Evolutionary conservation across 768 basidiomycete genomes (phyloP).

Genomic region (Phylloporus sp.): DNA sequence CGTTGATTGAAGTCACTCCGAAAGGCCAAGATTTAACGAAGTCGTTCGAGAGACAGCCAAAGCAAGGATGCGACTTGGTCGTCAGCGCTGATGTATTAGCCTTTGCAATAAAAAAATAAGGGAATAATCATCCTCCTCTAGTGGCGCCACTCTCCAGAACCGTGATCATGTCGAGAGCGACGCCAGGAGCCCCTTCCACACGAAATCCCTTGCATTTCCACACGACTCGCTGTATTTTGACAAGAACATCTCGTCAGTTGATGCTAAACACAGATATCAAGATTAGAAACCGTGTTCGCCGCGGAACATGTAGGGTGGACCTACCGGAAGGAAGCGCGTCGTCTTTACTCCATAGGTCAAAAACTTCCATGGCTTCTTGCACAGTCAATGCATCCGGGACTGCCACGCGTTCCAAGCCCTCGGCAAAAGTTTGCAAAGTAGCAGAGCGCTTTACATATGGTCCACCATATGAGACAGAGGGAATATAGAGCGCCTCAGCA

Average conservation of each 20-base stretch:
- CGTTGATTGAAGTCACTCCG: no score
- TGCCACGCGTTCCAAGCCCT: slow-evolving; percentile 47
- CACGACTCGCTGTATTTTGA: slow-evolving; percentile 72
- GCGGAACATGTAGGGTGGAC: slow-evolving; percentile 7
- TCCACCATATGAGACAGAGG: slow-evolving; percentile 39
- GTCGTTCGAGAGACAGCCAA: no score
- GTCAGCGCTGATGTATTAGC: neutral
- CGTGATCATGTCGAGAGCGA: slow-evolving; percentile 22
- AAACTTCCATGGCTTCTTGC: slow-evolving; percentile 69
- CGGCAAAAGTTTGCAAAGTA: slow-evolving; percentile 48
- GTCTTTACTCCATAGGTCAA: slow-evolving; percentile 72
- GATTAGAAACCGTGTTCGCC: neutral
- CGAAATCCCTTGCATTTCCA: slow-evolving; percentile 79
- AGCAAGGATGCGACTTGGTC: no score
- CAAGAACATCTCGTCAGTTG: slow-evolving; percentile 71
- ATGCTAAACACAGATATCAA: slow-evolving; percentile 21
- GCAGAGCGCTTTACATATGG: slow-evolving; percentile 56
- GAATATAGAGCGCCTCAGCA: slow-evolving; percentile 52
- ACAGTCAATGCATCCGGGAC: slow-evolving; percentile 59
- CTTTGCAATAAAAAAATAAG: neutral
- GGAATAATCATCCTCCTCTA: neutral
- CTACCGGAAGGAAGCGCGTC: slow-evolving; percentile 49
- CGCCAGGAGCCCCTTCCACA: slow-evolving; percentile 57
- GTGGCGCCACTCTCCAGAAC: neutral
- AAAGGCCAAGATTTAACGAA: no score